These are phyloP conservation scores for Chamaecrista fasciculata DNA, from an alignment of 306 rosid genomes.

Conservation along the genomic window DNA sequence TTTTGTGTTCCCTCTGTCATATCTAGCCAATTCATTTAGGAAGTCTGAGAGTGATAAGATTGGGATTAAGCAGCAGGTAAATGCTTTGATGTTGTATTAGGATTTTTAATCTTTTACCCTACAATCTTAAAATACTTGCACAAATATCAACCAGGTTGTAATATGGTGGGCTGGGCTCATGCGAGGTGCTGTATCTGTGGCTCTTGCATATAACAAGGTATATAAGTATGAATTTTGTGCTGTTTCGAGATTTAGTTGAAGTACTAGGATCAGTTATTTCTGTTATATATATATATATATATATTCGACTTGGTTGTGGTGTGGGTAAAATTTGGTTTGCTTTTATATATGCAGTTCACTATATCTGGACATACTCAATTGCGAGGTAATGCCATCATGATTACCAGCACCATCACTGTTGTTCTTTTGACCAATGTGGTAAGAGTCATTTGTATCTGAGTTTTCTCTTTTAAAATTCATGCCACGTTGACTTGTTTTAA, in stretches of 20 bases:
- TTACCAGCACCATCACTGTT: constrained; percentile 58
- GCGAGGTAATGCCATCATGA: constrained; percentile 53
- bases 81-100: background rate
- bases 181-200: constrained; percentile 70
- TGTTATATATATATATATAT: background rate
- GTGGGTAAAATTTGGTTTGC: background rate
- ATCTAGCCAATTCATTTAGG: constrained; percentile 45
- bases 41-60: constrained; percentile 45
- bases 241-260: background rate
- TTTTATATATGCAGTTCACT: constrained; percentile 47
- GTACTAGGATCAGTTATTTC: background rate
- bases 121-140: background rate
- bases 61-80: constrained; percentile 58
- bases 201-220: constrained; percentile 66
- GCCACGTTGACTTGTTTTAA: background rate
- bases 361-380: constrained; percentile 49
- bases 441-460: constrained; percentile 6
- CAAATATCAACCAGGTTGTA: constrained; percentile 41
- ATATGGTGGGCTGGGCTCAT: constrained; percentile 76
- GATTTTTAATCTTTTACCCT: background rate
- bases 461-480: background rate
- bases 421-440: constrained; percentile 69
- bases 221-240: constrained; percentile 17
- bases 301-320: background rate
- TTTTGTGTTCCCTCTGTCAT: constrained; percentile 60